phyloP scores from a whole-genome alignment of 148 eudicot genomes.

The Heliosperma pusillum region DNA sequence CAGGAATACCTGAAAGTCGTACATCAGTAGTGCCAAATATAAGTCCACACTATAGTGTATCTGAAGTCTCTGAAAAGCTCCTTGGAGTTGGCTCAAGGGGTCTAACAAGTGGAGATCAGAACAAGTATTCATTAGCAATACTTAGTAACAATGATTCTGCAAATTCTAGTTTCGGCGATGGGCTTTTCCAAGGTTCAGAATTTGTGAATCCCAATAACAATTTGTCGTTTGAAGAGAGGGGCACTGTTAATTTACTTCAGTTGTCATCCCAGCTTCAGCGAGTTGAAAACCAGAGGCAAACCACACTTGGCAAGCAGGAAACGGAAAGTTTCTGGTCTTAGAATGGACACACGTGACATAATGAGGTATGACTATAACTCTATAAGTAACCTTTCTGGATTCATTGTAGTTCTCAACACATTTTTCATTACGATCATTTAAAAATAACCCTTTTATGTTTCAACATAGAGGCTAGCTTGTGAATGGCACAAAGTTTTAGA shows the following conservation, averaged over 20 bases:
- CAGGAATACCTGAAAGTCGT: slow-evolving; percentile 30
- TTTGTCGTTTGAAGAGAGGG: slow-evolving; percentile 29
- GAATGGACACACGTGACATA: slow-evolving; percentile 22
- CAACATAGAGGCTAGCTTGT: no score
- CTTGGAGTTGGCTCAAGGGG: slow-evolving; percentile 25
- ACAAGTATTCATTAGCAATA: slow-evolving; percentile 26
- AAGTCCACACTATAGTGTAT: slow-evolving; percentile 18
- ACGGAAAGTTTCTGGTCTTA: slow-evolving; percentile 25
- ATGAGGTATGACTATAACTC: slow-evolving; percentile 19
- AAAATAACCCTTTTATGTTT: no score
- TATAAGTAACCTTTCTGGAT: background rate
- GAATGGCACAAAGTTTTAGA: no score
- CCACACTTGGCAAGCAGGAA: slow-evolving; percentile 33
- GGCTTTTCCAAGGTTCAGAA: slow-evolving; percentile 39
- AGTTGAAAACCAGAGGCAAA: slow-evolving; percentile 55
- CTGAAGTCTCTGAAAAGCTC: slow-evolving; percentile 24
- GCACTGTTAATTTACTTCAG: slow-evolving; percentile 59
- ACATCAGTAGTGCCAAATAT: slow-evolving; percentile 22
- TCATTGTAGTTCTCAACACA: background rate
- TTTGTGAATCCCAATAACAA: slow-evolving; percentile 25
- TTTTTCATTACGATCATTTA: no score
- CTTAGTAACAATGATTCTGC: slow-evolving; percentile 20
- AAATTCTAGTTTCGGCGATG: slow-evolving; percentile 23
- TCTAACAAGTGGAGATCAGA: slow-evolving; percentile 25
- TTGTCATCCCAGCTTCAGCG: slow-evolving; percentile 66